Evolutionary conservation across 169 alveolate species (phyloP).

Genomic region (Eimeria necatrix): DNA sequence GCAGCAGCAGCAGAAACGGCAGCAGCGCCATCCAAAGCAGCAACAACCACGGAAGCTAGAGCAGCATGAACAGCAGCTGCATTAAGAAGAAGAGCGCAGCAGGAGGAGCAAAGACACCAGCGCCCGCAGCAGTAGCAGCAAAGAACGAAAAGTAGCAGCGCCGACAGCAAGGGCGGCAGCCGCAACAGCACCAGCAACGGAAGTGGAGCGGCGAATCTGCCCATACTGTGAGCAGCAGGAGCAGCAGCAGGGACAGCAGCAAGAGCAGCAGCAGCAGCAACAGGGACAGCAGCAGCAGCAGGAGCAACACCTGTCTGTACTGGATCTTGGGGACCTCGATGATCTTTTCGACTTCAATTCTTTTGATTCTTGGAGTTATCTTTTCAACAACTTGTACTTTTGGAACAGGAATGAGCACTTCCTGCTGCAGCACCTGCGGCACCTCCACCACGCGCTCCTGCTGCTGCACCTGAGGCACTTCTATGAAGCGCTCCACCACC

Average conservation of each 20-base stretch:
- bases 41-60: too few relatives aligned
- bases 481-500: constrained; percentile 19
- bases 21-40: too few relatives aligned
- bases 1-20: too few relatives aligned
- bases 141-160: neutral
- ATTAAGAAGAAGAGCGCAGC: too few relatives aligned
- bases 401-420: constrained; percentile 20
- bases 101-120: too few relatives aligned
- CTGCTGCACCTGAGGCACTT: constrained; percentile 38
- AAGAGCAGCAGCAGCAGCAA: constrained; percentile 15
- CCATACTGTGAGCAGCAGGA: neutral
- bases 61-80: too few relatives aligned
- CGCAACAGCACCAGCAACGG: neutral
- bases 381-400: constrained; percentile 38
- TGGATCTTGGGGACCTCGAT: constrained; percentile 56
- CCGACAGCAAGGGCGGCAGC: neutral
- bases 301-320: constrained; percentile 64
- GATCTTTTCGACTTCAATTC: constrained; percentile 28
- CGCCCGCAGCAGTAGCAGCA: too few relatives aligned
- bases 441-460: neutral
- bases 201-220: neutral
- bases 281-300: constrained; percentile 42
- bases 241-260: neutral
- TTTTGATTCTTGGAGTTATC: neutral
- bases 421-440: constrained; percentile 47